Conservation (phyloP, 345 rosid genomes). For the Hibiscus syriacus region DNA sequence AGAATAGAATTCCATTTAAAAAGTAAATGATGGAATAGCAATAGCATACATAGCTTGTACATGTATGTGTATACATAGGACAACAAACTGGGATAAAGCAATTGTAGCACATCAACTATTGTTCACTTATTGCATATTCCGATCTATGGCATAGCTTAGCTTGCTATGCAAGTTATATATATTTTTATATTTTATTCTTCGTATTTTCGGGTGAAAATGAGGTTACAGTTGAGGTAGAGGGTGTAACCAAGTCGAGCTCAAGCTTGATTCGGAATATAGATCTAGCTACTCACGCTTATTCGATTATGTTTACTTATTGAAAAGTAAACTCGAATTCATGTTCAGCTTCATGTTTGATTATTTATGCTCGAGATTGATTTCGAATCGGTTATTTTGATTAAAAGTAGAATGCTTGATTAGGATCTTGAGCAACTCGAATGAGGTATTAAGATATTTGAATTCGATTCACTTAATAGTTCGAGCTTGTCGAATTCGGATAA, state of each 20-base stretch:
- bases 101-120: constrained; percentile 8
- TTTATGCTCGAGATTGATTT: neutral
- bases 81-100: constrained; percentile 11
- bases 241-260: neutral
- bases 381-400: too few relatives aligned
- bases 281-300: neutral
- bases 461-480: too few relatives aligned
- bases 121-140: neutral
- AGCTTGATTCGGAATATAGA: too few relatives aligned
- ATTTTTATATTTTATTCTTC: neutral
- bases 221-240: neutral
- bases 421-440: too few relatives aligned
- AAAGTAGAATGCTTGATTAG: too few relatives aligned
- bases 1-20: neutral
- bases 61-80: neutral
- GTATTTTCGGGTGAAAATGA: neutral
- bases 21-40: neutral
- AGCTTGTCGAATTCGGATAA: too few relatives aligned
- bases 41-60: neutral
- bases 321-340: neutral
- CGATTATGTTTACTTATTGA: neutral
- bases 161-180: neutral
- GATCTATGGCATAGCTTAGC: neutral
- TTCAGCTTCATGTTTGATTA: neutral
- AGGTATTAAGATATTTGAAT: too few relatives aligned